A percentile compares a stretch with the other conserved stretches of the same genome.
Evolutionary conservation across 768 basidiomycete species (phyloP).

Genomic region (Boletus rufocinnamomeus): DNA sequence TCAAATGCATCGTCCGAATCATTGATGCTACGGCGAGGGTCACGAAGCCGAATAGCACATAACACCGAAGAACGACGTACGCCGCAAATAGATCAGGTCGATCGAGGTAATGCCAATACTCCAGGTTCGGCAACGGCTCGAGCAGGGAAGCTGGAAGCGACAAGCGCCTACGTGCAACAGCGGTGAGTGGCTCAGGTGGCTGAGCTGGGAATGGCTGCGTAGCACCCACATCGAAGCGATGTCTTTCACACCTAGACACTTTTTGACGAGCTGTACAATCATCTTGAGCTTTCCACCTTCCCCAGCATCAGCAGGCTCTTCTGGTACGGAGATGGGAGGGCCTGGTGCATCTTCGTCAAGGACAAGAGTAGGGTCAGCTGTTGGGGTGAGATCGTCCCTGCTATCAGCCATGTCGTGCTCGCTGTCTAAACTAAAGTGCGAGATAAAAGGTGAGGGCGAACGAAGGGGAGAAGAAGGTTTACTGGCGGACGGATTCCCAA

Average conservation of each 20-base stretch:
- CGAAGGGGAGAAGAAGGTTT: conserved; percentile 8
- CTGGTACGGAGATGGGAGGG: conserved; percentile 67
- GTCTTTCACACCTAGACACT: conserved; percentile 91
- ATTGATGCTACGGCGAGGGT: conserved; percentile 65
- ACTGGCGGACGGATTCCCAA: conserved; percentile 2
- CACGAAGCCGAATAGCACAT: background rate
- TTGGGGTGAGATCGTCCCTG: conserved; percentile 13
- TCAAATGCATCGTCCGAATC: conserved; percentile 92
- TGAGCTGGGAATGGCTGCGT: background rate
- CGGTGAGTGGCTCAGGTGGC: conserved; percentile 20
- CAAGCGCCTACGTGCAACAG: conserved; percentile 61
- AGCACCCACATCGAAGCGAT: conserved; percentile 84
- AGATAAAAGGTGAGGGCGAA: background rate
- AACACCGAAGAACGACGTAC: conserved; percentile 51
- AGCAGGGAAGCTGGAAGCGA: conserved; percentile 91
- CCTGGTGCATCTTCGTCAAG: conserved; percentile 54
- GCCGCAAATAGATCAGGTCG: conserved; percentile 89
- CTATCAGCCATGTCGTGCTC: conserved; percentile 23
- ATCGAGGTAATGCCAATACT: conserved; percentile 95
- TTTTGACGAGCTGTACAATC: conserved; percentile 89
- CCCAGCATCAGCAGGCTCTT: conserved; percentile 68
- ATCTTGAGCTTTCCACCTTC: conserved; percentile 94
- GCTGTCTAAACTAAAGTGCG: background rate
- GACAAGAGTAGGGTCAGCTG: conserved; percentile 6
- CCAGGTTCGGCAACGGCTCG: conserved; percentile 93